Base-by-base conservation (phyloP, 176 grass and related monocot species). In the Avena sativa region DNA sequence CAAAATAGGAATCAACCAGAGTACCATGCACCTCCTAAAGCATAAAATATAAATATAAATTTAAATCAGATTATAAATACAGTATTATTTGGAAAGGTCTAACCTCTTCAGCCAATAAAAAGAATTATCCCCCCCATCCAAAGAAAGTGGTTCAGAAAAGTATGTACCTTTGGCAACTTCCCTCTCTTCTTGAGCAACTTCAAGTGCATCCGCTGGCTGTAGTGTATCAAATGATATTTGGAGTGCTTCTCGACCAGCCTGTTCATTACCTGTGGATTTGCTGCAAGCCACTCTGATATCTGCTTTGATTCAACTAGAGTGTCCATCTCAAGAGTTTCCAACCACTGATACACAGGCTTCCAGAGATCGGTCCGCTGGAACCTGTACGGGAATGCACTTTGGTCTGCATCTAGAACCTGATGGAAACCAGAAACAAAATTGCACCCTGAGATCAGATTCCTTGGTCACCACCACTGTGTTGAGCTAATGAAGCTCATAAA, bases 121-220 rank as follows among this genome's bases (percentile, higher is more conserved):
- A 9, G 2, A 71, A 36, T 13, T 61, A 20, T 61, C 30, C 74
- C 11, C 11, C 71, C 50, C 9, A 47, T 80, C 19, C 40, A 12
- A 65, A 56, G 7, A 79, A 79, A 89, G 71, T 47, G 16, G 40
- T 28, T 53, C 73, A 73, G 15, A 79, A 83, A 88, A 76, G 15
- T 56, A 49, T 67, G 83, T 71, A 98, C 96, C 90, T 96, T 98
- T 82, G 96, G 93, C 78, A 96, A 48, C 80, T 96, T 98, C 12
- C 92, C 96, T 86, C 74, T 94, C 83, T 96, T 98, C 86, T 98
- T 98, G 79, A 98, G 82, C 90, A 98, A 73, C 51, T 96, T 98
- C 88, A 96, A 88, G 64, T 96, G 96, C 93, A 98, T 91, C 86
- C 96, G 91, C 87, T 98, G 96, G 60, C 90, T 96, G 85, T 96